Evolutionary conservation across 2,329 filamentous ascomycete species (phyloP).

Genomic region (Alternaria rosae): DNA sequence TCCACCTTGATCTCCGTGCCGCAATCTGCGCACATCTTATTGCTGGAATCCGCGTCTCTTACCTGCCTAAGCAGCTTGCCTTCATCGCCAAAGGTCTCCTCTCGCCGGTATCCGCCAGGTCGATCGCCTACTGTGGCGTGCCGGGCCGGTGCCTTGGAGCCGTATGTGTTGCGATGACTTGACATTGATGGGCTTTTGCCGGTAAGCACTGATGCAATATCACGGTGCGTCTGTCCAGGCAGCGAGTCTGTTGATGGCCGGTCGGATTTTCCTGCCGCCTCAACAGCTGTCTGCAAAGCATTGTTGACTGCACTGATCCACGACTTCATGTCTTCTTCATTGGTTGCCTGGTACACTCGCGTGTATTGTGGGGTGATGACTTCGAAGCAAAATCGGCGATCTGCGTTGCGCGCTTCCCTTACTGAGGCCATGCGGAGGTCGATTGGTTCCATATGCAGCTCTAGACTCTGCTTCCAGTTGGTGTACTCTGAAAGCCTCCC

Average conservation of each 20-base stretch:
- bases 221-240: conserved; percentile 70
- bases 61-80: conserved; percentile 87
- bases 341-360: conserved; percentile 95
- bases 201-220: conserved; percentile 91
- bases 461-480: conserved; percentile 98
- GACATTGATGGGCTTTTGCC: conserved; percentile 84
- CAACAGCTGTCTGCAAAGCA: conserved; percentile 92
- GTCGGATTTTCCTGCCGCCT: conserved; percentile 70
- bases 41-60: conserved; percentile 89
- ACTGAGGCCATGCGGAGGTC: conserved; percentile 97
- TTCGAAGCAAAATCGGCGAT: conserved; percentile 96
- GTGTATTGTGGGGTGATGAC: conserved; percentile 97
- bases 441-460: conserved; percentile 97
- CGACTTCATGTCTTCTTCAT: conserved; percentile 95
- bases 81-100: conserved; percentile 79
- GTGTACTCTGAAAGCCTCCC: conserved; percentile 97
- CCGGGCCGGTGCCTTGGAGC: conserved; percentile 72
- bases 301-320: conserved; percentile 99
- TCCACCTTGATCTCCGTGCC: conserved; percentile 91
- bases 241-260: conserved; percentile 61
- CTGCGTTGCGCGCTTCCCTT: conserved; percentile 90
- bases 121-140: conserved; percentile 92
- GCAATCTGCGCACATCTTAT: conserved; percentile 93
- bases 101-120: conserved; percentile 71
- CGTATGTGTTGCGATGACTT: conserved; percentile 59